phyloP scores from a whole-genome alignment of 169 alveolate species.

The Amoebophrya sp. region DNA sequence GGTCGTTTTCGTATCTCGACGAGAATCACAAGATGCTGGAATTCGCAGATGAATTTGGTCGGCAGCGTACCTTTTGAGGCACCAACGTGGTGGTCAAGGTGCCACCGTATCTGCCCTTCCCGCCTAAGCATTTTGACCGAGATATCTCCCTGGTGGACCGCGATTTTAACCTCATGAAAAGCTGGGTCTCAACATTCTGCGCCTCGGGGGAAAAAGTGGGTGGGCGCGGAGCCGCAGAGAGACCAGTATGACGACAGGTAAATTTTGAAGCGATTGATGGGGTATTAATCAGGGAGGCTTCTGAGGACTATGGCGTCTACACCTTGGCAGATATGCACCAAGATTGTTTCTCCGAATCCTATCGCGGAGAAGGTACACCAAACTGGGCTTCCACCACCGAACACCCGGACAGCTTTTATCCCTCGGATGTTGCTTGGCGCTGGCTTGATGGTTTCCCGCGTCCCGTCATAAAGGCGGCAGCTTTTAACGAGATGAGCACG shows the following conservation, averaged over 20 bases:
- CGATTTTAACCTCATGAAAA: neutral
- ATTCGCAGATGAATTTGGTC: neutral
- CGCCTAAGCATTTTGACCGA: neutral
- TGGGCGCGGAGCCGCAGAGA: constrained; percentile 16
- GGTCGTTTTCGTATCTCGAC: neutral
- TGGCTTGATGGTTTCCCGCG: no score
- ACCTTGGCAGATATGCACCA: neutral
- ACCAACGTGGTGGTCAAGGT: neutral
- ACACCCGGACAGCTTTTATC: no score
- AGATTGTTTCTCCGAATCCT: neutral
- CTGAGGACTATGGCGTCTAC: neutral
- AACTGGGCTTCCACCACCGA: neutral
- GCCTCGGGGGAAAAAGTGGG: constrained; percentile 6
- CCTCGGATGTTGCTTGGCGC: no score
- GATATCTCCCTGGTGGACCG: neutral
- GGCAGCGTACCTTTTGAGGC: neutral
- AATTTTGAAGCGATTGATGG: neutral
- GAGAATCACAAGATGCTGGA: neutral
- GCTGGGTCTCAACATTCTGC: neutral
- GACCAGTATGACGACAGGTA: no score
- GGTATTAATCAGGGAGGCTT: neutral
- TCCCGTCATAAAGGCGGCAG: no score
- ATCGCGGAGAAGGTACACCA: neutral
- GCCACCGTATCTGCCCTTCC: neutral
- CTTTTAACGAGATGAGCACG: no score